Evolutionary conservation across 768 basidiomycete genomes (phyloP).

Genomic region (Cyclocybe cylindracea): DNA sequence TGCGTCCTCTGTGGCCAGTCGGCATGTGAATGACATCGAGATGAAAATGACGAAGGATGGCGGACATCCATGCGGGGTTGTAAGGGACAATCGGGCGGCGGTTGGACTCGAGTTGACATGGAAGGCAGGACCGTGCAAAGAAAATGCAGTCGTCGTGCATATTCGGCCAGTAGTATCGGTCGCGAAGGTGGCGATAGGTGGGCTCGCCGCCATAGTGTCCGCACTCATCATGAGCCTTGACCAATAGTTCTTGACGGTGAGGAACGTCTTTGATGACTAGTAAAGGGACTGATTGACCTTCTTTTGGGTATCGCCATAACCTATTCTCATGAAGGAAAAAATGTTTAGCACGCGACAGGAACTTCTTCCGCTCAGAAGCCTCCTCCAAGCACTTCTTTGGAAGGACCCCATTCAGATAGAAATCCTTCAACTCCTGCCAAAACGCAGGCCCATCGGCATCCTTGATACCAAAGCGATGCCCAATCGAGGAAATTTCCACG

Average conservation of each 20-base stretch:
- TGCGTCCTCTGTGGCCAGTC: conserved; percentile 13
- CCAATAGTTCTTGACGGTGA: conserved; percentile 17
- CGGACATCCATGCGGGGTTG: conserved; percentile 13
- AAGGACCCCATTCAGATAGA: conserved; percentile 2
- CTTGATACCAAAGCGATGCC: conserved; percentile 9
- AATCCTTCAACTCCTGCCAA: conserved; percentile 17
- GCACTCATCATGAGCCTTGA: conserved; percentile 22
- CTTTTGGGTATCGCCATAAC: conserved; percentile 17
- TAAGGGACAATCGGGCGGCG: conserved; percentile 20
- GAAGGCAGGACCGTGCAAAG: conserved; percentile 30
- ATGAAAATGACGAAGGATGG: conserved; percentile 24
- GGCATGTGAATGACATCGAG: conserved; percentile 32
- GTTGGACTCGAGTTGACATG: conserved; percentile 28
- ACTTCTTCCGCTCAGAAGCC: conserved; percentile 1
- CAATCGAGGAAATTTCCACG: conserved; percentile 1
- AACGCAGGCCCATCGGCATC: conserved; percentile 8
- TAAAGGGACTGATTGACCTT: conserved; percentile 14
- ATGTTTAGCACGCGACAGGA: not conserved
- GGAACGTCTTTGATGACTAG: conserved; percentile 19
- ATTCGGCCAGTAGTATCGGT: conserved; percentile 37
- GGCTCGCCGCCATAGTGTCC: conserved; percentile 33
- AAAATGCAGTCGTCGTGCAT: conserved; percentile 28
- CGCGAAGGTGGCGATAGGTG: conserved; percentile 16
- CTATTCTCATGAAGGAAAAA: conserved; percentile 19
- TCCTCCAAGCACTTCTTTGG: conserved; percentile 5